A percentile compares a stretch with the other conserved stretches of the same genome.
These are phyloP conservation scores for Penicillium corylophilum DNA, from an alignment of 2,329 filamentous ascomycete species.

Conservation along the genomic window DNA sequence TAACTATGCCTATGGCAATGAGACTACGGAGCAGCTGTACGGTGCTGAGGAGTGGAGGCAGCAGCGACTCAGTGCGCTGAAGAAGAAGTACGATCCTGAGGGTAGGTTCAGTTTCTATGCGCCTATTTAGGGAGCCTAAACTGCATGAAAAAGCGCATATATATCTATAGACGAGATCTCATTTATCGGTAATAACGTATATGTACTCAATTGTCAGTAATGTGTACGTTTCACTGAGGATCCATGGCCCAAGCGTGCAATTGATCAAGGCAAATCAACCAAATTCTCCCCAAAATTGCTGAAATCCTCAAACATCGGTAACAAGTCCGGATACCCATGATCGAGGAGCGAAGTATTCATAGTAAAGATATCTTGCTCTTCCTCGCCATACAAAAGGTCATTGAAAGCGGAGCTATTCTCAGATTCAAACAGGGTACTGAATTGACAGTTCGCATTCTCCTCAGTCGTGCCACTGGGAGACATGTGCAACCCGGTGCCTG, in stretches of 20 bases:
- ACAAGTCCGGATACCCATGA: not conserved
- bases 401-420: not conserved
- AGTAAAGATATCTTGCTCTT: not conserved
- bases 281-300: not conserved
- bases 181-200: no score
- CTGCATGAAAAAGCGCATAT: no score
- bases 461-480: not conserved
- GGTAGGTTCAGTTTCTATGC: constrained; percentile 31
- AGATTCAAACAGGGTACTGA: not conserved
- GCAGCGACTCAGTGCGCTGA: constrained; percentile 30
- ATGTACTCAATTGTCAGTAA: no score
- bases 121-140: constrained; percentile 14
- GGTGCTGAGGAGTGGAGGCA: constrained; percentile 35
- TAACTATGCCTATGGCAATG: constrained; percentile 34
- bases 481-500: no score
- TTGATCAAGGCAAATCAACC: not conserved
- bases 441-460: not conserved
- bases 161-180: no score
- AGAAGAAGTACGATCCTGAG: constrained; percentile 38
- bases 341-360: not conserved
- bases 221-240: no score
- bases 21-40: constrained; percentile 28
- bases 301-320: not conserved
- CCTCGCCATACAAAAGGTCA: not conserved
- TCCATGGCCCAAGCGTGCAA: no score